A percentile compares a stretch with the other conserved stretches of the same genome.
Evolutionary conservation across 2,329 filamentous ascomycete genomes (phyloP).

Genomic region (Beauveria asiatica): DNA sequence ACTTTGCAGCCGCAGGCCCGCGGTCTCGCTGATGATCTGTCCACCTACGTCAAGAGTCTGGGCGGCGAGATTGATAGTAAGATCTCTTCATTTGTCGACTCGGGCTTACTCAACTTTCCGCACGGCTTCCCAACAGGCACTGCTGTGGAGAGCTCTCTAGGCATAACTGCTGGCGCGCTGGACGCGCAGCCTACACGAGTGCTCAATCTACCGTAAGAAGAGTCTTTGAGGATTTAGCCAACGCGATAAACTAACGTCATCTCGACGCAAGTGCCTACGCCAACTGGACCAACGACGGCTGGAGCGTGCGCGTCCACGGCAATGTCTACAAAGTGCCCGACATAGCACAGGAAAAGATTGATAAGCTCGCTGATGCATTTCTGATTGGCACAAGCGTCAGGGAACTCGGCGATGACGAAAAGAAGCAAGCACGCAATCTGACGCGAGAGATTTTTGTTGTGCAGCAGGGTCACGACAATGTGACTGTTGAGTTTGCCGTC

Average conservation of each 20-base stretch:
- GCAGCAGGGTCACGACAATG: conserved; percentile 53
- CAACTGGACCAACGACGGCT: conserved; percentile 72
- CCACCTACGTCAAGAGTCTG: conserved; percentile 42
- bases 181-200: conserved; percentile 59
- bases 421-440: conserved; percentile 63
- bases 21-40: conserved; percentile 32
- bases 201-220: conserved; percentile 54
- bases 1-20: conserved; percentile 20
- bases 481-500: conserved; percentile 50
- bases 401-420: conserved; percentile 48
- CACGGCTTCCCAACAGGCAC: conserved; percentile 48
- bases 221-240: too few species aligned
- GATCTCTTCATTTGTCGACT: conserved; percentile 52
- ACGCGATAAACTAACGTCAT: not conserved
- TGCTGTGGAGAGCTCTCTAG: conserved; percentile 52
- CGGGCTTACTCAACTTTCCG: conserved; percentile 60
- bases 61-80: conserved; percentile 43
- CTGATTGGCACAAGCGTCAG: conserved; percentile 50
- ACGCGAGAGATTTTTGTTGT: conserved; percentile 68
- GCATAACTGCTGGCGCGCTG: conserved; percentile 49
- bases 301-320: conserved; percentile 69
- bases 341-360: conserved; percentile 53
- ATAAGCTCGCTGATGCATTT: conserved; percentile 55
- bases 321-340: conserved; percentile 76
- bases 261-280: conserved; percentile 44